Percentiles rank a stretch among this genome's conserved stretches.
Conservation (phyloP, 176 grass and related monocot species). For the Stipa capillata region DNA sequence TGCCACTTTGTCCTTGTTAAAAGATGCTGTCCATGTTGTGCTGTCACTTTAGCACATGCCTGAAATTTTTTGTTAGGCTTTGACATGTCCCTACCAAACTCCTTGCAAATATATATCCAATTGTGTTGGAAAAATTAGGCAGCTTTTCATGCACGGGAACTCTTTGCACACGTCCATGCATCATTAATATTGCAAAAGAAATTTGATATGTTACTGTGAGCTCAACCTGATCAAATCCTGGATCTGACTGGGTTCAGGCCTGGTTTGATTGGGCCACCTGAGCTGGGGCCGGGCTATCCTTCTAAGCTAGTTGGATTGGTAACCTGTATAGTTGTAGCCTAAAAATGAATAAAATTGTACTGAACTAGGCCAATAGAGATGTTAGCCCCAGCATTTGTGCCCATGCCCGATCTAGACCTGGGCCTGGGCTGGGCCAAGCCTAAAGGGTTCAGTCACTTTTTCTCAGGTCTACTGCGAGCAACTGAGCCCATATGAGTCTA, state of each 20-base stretch:
- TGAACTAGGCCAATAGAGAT: background rate
- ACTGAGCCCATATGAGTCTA: background rate
- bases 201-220: constrained; percentile 6
- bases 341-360: background rate
- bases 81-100: background rate
- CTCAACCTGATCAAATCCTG: background rate
- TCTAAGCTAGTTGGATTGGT: constrained; percentile 4
- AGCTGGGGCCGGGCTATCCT: background rate
- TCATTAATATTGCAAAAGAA: background rate
- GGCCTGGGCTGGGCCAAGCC: background rate
- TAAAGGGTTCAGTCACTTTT: background rate
- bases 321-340: background rate
- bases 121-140: background rate
- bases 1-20: background rate
- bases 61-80: background rate
- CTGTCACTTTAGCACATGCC: background rate
- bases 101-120: background rate
- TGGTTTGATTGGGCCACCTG: background rate
- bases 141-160: background rate
- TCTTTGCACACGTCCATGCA: background rate
- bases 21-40: background rate
- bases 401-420: background rate
- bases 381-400: background rate
- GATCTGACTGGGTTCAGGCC: background rate
- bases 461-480: background rate